These are phyloP conservation scores for Fraxinus ornus DNA, from an alignment of 305 asterid species.

Conservation along the genomic window DNA sequence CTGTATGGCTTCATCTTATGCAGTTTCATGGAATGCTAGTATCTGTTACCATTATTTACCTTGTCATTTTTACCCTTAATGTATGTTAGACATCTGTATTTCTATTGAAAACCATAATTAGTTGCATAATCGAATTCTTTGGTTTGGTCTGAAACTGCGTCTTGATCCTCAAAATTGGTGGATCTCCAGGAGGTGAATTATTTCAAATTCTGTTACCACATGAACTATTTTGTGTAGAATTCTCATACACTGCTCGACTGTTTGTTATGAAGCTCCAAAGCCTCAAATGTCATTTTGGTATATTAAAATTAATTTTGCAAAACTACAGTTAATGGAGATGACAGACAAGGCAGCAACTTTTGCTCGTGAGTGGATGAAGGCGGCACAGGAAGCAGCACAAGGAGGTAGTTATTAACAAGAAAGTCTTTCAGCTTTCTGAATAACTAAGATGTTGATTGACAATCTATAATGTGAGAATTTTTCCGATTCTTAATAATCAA, in stretches of 20 bases:
- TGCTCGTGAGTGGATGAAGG: constrained; percentile 73
- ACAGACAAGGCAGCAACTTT: constrained; percentile 55
- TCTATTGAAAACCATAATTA: neutral
- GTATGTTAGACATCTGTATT: neutral
- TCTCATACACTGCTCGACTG: constrained; percentile 5
- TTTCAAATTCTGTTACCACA: neutral
- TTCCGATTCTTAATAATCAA: constrained; percentile 20
- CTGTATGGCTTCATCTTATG: neutral
- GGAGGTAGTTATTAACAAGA: constrained; percentile 51
- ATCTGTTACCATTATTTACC: neutral
- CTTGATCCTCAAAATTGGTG: neutral
- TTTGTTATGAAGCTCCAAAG: constrained; percentile 5
- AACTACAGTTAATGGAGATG: constrained; percentile 72
- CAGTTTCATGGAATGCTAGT: neutral
- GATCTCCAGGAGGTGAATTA: neutral
- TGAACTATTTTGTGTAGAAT: constrained; percentile 1
- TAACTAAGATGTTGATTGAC: neutral
- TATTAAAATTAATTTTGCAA: constrained; percentile 21
- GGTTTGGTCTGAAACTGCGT: neutral
- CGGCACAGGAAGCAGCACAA: constrained; percentile 74
- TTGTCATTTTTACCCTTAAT: neutral
- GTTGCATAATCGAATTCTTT: neutral
- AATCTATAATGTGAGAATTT: neutral
- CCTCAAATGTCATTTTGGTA: constrained; percentile 4
- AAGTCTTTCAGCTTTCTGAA: neutral